Evolutionary conservation across 1,284 basidiomycete species (phyloP).

Genomic region (Rhizoctonia solani): DNA sequence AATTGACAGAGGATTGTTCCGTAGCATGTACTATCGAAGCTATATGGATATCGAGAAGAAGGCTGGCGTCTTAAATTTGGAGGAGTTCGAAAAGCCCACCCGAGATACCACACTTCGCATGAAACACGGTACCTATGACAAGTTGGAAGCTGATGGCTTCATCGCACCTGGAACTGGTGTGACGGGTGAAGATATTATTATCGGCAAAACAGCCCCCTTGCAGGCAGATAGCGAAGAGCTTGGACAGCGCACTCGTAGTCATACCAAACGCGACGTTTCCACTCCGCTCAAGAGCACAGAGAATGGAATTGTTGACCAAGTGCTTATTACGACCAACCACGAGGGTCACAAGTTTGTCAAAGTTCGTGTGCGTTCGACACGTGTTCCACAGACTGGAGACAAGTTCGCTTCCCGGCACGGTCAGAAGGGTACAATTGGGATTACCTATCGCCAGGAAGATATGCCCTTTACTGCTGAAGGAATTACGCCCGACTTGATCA

Average conservation of each 20-base stretch:
- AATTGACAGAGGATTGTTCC: slow-evolving; percentile 96
- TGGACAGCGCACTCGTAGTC: slow-evolving; percentile 88
- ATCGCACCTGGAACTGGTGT: slow-evolving; percentile 96
- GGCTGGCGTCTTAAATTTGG: slow-evolving; percentile 87
- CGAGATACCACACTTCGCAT: slow-evolving; percentile 92
- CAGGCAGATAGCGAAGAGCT: slow-evolving; percentile 97
- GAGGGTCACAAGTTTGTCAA: slow-evolving; percentile 99
- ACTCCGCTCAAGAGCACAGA: slow-evolving; percentile 98
- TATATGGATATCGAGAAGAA: slow-evolving; percentile 99
- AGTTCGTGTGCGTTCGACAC: slow-evolving; percentile 92
- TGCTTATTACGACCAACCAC: slow-evolving; percentile 93
- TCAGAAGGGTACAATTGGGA: slow-evolving; percentile 99
- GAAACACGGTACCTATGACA: slow-evolving; percentile 99
- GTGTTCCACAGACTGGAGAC: slow-evolving; percentile 97
- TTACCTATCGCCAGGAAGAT: slow-evolving; percentile 98
- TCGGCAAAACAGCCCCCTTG: slow-evolving; percentile 97
- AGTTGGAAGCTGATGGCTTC: slow-evolving; percentile 94
- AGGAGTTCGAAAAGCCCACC: slow-evolving; percentile 97
- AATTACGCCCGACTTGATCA: slow-evolving; percentile 95
- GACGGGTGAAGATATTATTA: slow-evolving; percentile 97
- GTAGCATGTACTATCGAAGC: slow-evolving; percentile 97
- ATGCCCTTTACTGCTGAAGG: slow-evolving; percentile 99
- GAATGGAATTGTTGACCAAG: slow-evolving; percentile 96
- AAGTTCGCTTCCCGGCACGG: slow-evolving; percentile 99
- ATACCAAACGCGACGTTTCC: slow-evolving; percentile 92